Conservation (phyloP, 2,329 filamentous ascomycete genomes). For the Cladosporium sp. region DNA sequence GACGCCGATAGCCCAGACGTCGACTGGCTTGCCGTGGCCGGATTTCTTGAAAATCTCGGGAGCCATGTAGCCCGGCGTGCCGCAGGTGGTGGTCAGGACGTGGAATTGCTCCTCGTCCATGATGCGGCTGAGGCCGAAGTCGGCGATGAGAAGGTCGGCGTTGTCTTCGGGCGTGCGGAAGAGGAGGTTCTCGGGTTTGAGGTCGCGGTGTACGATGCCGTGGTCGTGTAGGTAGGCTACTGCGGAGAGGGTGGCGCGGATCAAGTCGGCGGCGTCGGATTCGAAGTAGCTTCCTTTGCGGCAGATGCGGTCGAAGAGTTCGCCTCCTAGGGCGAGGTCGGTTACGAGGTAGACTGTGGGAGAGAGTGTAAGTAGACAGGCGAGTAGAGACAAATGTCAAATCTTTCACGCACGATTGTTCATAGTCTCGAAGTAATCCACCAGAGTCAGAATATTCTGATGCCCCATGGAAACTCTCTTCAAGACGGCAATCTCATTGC, state of each 20-base stretch:
- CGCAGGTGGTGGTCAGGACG: conserved; percentile 93
- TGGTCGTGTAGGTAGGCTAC: conserved; percentile 98
- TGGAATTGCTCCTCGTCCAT: conserved; percentile 99
- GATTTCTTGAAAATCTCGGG: conserved; percentile 99
- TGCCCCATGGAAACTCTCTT: conserved; percentile 99
- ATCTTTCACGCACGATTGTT: conserved; percentile 67
- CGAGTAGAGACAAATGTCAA: neutral
- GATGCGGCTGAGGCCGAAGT: conserved; percentile 91
- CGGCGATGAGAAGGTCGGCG: conserved; percentile 90
- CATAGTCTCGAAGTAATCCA: conserved; percentile 99
- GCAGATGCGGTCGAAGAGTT: conserved; percentile 97
- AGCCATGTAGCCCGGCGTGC: conserved; percentile 97
- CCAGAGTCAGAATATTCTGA: conserved; percentile 93
- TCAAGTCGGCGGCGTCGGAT: conserved; percentile 89
- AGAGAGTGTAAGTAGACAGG: neutral
- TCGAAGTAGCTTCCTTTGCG: conserved; percentile 98
- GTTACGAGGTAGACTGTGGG: conserved; percentile 82
- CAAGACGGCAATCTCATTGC: conserved; percentile 95
- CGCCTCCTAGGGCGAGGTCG: conserved; percentile 89
- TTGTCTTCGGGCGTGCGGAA: conserved; percentile 98
- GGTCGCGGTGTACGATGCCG: conserved; percentile 94
- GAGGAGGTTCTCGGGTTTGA: conserved; percentile 95
- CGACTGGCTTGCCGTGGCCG: conserved; percentile 94
- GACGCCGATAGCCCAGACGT: conserved; percentile 96
- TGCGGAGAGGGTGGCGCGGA: conserved; percentile 91